Evolutionary conservation across 352 stramenopile species (phyloP).

Genomic region (Phytophthora melonis): DNA sequence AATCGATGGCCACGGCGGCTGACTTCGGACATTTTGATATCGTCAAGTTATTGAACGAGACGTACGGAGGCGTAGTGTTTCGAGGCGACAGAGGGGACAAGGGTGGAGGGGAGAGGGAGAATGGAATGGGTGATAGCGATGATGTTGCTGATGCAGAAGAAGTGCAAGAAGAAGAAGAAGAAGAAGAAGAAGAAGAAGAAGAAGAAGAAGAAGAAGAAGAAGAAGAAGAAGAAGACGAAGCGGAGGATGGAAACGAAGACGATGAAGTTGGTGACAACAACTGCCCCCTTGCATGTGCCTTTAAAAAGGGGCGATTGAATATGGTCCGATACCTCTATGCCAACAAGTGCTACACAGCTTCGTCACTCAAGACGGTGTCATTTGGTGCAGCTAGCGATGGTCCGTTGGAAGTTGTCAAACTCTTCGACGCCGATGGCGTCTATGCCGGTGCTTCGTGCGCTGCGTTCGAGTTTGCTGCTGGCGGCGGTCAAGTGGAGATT

Average conservation of each 20-base stretch:
- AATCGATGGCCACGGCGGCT: background rate
- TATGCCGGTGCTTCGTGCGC: background rate
- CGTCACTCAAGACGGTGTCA: slow-evolving; percentile 1
- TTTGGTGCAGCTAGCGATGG: background rate
- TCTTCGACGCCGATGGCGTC: background rate
- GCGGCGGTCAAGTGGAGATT: slow-evolving; percentile 1
- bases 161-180: background rate
- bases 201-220: background rate
- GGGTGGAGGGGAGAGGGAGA: background rate
- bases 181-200: background rate
- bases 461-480: slow-evolving; percentile 1
- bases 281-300: slow-evolving; percentile 1
- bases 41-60: slow-evolving; percentile 15
- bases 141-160: background rate
- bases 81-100: background rate
- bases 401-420: slow-evolving; percentile 1
- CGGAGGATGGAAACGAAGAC: background rate
- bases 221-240: background rate
- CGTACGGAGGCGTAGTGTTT: background rate
- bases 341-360: background rate
- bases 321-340: slow-evolving; percentile 5
- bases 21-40: background rate
- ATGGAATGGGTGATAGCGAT: background rate
- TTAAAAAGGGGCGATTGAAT: background rate
- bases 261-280: background rate